phyloP scores from a whole-genome alignment of 106 monocot genomes.

The Vanilla planifolia region DNA sequence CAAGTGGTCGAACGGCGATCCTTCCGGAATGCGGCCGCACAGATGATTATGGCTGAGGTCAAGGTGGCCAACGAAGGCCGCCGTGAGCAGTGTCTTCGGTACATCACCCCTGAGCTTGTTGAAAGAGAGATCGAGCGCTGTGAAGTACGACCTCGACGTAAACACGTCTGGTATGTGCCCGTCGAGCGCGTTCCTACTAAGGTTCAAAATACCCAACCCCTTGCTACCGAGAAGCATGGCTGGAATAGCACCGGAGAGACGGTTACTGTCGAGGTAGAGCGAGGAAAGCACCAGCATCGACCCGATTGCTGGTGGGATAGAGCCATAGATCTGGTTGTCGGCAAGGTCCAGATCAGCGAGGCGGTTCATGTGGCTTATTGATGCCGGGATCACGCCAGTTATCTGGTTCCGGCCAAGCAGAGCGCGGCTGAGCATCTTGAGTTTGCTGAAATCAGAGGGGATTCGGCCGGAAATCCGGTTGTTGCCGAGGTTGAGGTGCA shows the following conservation, averaged over 20 bases:
- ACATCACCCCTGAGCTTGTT: slow-evolving; percentile 48
- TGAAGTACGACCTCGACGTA: slow-evolving; percentile 53
- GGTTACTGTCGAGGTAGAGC: slow-evolving; percentile 68
- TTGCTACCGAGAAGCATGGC: slow-evolving; percentile 35
- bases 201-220: slow-evolving; percentile 67
- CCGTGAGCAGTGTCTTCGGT: slow-evolving; percentile 45
- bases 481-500: slow-evolving; percentile 70
- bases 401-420: slow-evolving; percentile 59
- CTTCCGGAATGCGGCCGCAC: slow-evolving; percentile 68
- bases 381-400: slow-evolving; percentile 52
- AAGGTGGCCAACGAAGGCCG: slow-evolving; percentile 67
- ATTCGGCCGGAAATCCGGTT: slow-evolving; percentile 55
- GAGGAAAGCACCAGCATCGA: slow-evolving; percentile 65
- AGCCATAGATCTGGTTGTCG: slow-evolving; percentile 44
- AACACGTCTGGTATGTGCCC: slow-evolving; percentile 74
- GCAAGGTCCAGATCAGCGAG: slow-evolving; percentile 90
- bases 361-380: slow-evolving; percentile 44
- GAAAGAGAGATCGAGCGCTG: slow-evolving; percentile 54
- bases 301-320: slow-evolving; percentile 45
- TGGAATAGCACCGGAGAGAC: slow-evolving; percentile 59
- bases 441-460: slow-evolving; percentile 47
- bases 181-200: slow-evolving; percentile 62
- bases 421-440: slow-evolving; percentile 76
- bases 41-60: slow-evolving; percentile 87
- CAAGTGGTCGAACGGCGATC: slow-evolving; percentile 63